Evolutionary conservation across 768 basidiomycete genomes (phyloP).

Genomic region (Dentipellis fragilis): DNA sequence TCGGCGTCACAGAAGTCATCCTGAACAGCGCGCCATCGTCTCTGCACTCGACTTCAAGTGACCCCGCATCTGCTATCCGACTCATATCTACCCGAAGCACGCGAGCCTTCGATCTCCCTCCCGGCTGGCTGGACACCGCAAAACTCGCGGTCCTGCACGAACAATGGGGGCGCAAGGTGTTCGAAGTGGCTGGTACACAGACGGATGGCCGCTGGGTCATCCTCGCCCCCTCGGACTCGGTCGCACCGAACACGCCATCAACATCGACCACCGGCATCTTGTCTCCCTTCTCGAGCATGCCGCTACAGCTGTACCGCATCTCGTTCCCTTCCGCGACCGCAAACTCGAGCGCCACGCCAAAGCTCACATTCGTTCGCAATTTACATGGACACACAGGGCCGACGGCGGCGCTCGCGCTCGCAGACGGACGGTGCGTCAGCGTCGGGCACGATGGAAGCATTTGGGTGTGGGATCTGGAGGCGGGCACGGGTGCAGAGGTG

Average conservation of each 20-base stretch:
- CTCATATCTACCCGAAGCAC: conserved; percentile 45
- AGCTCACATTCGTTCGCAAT: conserved; percentile 61
- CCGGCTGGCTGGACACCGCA: conserved; percentile 60
- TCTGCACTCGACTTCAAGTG: conserved; percentile 4
- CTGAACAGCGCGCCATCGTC: conserved; percentile 30
- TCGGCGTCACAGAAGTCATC: conserved; percentile 67
- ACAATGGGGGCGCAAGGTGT: conserved; percentile 72
- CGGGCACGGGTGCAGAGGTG: conserved; percentile 29
- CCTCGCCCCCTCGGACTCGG: conserved; percentile 44
- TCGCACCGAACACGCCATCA: conserved; percentile 16
- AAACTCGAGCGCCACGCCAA: conserved; percentile 43
- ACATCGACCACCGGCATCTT: conserved; percentile 9
- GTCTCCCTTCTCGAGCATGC: conserved; percentile 20
- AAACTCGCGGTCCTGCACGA: conserved; percentile 55
- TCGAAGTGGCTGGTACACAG: conserved; percentile 59
- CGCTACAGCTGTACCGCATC: conserved; percentile 69
- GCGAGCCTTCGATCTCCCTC: conserved; percentile 61
- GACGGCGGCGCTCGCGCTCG: conserved; percentile 56
- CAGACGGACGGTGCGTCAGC: conserved; percentile 79
- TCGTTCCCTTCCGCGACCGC: conserved; percentile 41
- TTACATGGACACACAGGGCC: conserved; percentile 63
- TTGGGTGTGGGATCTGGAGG: conserved; percentile 84
- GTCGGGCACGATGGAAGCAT: conserved; percentile 61
- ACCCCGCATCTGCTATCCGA: conserved; percentile 33
- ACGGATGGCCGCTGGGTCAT: conserved; percentile 85